Evolutionary conservation across 176 grass and related monocot species (phyloP), one percentile per base, ranked within the genome.

Genomic region (Raddia guianensis): DNA sequence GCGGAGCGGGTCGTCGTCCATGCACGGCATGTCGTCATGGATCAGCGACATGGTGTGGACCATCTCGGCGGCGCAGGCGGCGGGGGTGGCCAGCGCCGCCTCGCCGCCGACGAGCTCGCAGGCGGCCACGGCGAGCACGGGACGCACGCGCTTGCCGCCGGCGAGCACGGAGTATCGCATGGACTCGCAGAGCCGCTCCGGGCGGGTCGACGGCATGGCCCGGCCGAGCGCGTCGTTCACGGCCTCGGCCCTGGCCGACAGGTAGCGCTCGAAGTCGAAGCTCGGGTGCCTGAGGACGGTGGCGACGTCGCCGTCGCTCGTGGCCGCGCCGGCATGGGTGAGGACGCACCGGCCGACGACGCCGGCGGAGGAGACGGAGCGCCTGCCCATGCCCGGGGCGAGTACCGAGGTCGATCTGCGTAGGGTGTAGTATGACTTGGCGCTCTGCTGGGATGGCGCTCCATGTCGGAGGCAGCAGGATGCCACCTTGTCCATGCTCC

Each of bases 1-100:
- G 20, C 86, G 86, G 48, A 92, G 81, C 54, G 37, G 10, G 80
- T 84, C 90, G 86, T 92, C 55, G 63, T 92, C 90, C 78, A 92
- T 86, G 86, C 86, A 92, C 19, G 90, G 90, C 56, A 92, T 81
- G 71, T 92, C 90, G 62, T 92, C 90, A 69, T 89, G 90, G 74
- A 92, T 76, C 18, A 89, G 86, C 11, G 83, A 83, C 74, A 86
- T 44, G 49, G 62, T 55, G 80, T 92, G 90, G 37, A 92, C 74
- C 86, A 92, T 83, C 90, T 92, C 90, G 9, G 20, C 59, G 35
- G 90, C 90, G 83, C 86, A 92, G 42, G 90, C 90, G 0, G 80
- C 74, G 0, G 86, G 90, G 18, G 34, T 45, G 20, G 75, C 90
- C 6, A 63, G 45, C 3, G 10, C 47, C 7, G 73, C 49, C 8